A percentile compares a stretch with the other conserved stretches of the same genome.
Conservation (phyloP, 257 asterid species). For the Buddleja alternifolia region DNA sequence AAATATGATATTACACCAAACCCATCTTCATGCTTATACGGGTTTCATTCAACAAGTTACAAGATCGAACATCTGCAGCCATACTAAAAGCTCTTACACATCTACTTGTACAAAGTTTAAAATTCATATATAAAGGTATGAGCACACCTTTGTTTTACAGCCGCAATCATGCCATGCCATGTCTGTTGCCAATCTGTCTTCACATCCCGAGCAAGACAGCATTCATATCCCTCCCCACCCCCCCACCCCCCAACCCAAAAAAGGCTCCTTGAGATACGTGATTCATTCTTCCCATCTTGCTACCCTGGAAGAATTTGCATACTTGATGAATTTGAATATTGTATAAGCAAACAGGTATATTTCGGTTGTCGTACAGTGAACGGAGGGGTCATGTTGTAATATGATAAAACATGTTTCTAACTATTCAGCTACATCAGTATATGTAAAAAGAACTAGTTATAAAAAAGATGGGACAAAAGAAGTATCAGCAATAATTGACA, state of each 20-base stretch:
- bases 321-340: background rate
- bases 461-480: too few relatives aligned
- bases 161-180: background rate
- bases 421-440: too few relatives aligned
- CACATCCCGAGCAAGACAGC: background rate
- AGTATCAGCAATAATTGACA: too few relatives aligned
- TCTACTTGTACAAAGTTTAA: background rate
- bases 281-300: slow-evolving; percentile 1
- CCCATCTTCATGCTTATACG: too few relatives aligned
- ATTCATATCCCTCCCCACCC: too few relatives aligned
- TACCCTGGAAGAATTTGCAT: slow-evolving; percentile 19
- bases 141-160: background rate
- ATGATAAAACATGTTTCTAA: background rate
- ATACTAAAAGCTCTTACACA: too few relatives aligned
- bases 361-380: background rate
- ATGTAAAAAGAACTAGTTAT: too few relatives aligned
- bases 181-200: background rate
- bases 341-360: background rate
- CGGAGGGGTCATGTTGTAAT: too few relatives aligned
- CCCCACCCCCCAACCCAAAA: background rate
- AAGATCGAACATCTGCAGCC: too few relatives aligned
- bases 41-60: too few relatives aligned
- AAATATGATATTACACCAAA: too few relatives aligned
- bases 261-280: background rate
- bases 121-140: background rate